Base-by-base conservation (phyloP, 2,329 filamentous ascomycete genomes). In the Pseudopyrenochaeta lycopersici region DNA sequence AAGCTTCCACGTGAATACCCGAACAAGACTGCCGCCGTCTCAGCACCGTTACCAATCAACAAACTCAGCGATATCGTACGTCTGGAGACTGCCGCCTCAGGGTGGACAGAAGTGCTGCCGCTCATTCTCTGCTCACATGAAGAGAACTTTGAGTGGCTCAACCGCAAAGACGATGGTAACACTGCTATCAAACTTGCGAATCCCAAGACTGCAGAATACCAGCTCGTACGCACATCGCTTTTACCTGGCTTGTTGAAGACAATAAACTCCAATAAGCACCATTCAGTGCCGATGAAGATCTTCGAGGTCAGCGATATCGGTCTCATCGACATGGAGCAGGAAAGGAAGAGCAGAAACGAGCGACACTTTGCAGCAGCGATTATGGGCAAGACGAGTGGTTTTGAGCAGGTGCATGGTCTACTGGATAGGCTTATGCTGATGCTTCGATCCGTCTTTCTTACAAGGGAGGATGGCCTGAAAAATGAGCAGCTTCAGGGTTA, bases 81-180 rank as follows among this genome's bases (percentile, higher is more conserved):
- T 48, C 81, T 88, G 49, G 95, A 99, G 77, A 86, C 90, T 45
- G 94, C 93, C 49, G 95, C 97, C 87, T 90, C 94, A 5, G 95
- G 95, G 54, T 99, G 95, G 95, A 89, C 87, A 49, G 95, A 99
- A 80, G 94, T 97, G 50, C 89, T 99, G 85, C 94, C 95, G 21
- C 84, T 99, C 23, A 98, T 97, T 64, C 86, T 99, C 49, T 99
- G 95, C 83, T 96, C 92, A 40, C 92, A 97, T 76, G 94, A 98
- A 71, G 95, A 99, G 83, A 99, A 99, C 81, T 99, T 98, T 76
- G 89, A 84, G 54, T 97, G 91, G 90, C 82, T 99, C 46, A 97
- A 97, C 80, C 89, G 92, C 71, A 88, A 88, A 71, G 93, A 97
- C 64, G 90, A 96, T 68, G 91, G 91, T 60, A 88, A 84, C 53